Evolutionary conservation across 2,329 filamentous ascomycete species (phyloP).

Genomic region (Chrysosporium queenslandicum): DNA sequence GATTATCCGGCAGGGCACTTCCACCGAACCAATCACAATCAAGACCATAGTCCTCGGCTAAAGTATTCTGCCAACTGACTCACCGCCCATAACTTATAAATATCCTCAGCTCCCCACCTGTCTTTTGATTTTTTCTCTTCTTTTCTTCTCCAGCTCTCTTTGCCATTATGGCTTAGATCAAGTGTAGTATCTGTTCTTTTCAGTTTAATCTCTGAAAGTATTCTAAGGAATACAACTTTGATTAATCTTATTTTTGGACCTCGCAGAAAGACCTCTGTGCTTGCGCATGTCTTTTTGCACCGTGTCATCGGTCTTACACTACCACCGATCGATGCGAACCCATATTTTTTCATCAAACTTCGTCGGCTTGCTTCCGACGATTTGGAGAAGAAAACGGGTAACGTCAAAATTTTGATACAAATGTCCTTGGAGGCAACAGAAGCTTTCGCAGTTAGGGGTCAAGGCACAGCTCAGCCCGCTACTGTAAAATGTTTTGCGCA

Average conservation of each 20-base stretch:
- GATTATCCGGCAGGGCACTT: background rate
- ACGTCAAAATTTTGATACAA: too few relatives aligned
- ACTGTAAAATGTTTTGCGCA: too few relatives aligned
- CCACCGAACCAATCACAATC: background rate
- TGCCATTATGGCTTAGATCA: slow-evolving; percentile 66
- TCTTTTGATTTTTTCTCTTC: slow-evolving; percentile 25
- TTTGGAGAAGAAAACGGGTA: slow-evolving; percentile 56
- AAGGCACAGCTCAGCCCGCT: too few relatives aligned
- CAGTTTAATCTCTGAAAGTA: slow-evolving; percentile 92
- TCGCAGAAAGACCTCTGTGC: slow-evolving; percentile 53
- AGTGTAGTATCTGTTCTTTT: slow-evolving; percentile 96
- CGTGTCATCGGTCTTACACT: slow-evolving; percentile 71
- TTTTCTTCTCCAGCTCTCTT: slow-evolving; percentile 43
- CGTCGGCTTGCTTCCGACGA: slow-evolving; percentile 41
- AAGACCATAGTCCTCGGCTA: background rate
- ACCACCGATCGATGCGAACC: slow-evolving; percentile 60
- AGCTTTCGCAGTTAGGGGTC: too few relatives aligned
- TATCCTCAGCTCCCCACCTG: slow-evolving; percentile 13
- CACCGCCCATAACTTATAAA: slow-evolving; percentile 27
- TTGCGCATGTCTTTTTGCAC: slow-evolving; percentile 57
- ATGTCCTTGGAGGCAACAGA: too few relatives aligned
- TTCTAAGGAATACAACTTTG: slow-evolving; percentile 60
- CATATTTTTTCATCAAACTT: slow-evolving; percentile 55
- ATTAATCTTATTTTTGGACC: slow-evolving; percentile 74
- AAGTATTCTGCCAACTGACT: background rate